Conservation (phyloP, 192 early-diverging fungal species). For the Neocallimastix lanati region DNA sequence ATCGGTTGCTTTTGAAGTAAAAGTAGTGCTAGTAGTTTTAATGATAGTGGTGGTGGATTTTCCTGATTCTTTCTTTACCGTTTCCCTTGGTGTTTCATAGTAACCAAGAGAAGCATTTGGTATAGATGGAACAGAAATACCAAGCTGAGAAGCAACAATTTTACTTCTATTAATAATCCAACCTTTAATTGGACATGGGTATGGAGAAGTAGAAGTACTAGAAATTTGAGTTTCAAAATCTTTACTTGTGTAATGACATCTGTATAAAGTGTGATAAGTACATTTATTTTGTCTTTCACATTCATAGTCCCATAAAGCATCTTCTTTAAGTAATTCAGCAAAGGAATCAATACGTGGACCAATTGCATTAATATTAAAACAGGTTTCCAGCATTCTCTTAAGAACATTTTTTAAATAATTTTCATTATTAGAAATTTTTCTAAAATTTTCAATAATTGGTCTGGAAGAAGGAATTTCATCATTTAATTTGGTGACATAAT, state of each 20-base stretch:
- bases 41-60: not conserved
- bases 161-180: not conserved
- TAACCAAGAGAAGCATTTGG: not conserved
- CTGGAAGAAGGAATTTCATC: not conserved
- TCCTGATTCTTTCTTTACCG: not conserved
- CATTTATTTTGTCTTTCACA: not conserved
- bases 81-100: not conserved
- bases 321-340: not conserved
- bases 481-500: no score
- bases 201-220: not conserved
- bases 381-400: not conserved
- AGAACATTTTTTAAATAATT: not conserved
- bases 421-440: not conserved
- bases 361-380: not conserved
- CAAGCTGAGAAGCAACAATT: not conserved
- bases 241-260: not conserved
- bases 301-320: not conserved
- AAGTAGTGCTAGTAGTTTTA: not conserved
- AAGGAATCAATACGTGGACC: not conserved
- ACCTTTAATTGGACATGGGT: not conserved
- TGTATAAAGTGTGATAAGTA: not conserved
- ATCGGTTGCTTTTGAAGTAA: no score
- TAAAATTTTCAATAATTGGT: not conserved
- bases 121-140: not conserved
- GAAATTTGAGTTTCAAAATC: not conserved